phyloP scores from a whole-genome alignment of 2,329 filamentous ascomycete species.

The Xylariaceae sp. region DNA sequence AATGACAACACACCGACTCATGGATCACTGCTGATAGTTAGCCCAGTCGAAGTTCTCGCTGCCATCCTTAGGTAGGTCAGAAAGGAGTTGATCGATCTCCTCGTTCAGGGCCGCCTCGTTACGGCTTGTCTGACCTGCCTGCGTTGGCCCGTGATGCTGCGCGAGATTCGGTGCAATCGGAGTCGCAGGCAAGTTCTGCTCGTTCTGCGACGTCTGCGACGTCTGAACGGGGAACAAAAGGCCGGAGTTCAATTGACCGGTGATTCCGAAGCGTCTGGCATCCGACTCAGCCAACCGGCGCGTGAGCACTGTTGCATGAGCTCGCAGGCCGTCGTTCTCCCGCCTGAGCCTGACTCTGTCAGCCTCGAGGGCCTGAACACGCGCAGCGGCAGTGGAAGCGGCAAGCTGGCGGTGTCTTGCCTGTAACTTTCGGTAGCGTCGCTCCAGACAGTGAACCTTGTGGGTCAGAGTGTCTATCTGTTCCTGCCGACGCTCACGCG shows the following conservation, averaged over 20 bases:
- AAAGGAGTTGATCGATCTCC: not conserved
- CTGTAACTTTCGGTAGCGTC: not conserved
- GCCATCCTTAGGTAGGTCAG: not conserved
- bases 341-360: slow-evolving; percentile 1
- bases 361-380: not conserved
- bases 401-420: not conserved
- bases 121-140: not conserved
- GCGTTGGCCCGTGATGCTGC: not conserved
- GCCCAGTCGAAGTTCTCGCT: not conserved
- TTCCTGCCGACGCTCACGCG: slow-evolving; percentile 4
- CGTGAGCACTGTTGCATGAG: not conserved
- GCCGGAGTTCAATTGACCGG: not conserved
- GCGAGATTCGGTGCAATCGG: not conserved
- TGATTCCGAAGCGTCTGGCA: not conserved
- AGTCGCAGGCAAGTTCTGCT: not conserved
- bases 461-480: slow-evolving; percentile 6
- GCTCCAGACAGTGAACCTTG: not conserved
- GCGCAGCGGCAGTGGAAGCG: not conserved
- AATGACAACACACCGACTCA: not conserved
- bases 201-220: not conserved
- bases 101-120: not conserved
- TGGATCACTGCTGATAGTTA: not conserved
- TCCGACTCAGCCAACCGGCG: not conserved
- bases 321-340: not conserved
- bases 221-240: not conserved